These are phyloP conservation scores for Pistacia integerrima DNA, from an alignment of 345 rosid genomes.

Conservation along the genomic window DNA sequence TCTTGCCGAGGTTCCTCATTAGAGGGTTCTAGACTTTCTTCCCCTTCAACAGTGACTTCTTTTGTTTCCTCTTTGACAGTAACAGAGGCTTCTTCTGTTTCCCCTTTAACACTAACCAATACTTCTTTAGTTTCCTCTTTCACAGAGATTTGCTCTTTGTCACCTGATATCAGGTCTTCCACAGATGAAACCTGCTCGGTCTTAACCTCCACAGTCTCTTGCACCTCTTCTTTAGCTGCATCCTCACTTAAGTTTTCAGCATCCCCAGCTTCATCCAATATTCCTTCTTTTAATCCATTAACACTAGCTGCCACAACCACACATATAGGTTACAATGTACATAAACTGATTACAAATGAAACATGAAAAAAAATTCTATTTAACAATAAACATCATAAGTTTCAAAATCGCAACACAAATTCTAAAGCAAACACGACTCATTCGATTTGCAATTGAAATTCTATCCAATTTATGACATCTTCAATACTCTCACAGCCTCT, in stretches of 20 bases:
- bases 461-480: too few species aligned
- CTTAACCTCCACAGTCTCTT: constrained; percentile 29
- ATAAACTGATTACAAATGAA: neutral
- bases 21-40: constrained; percentile 27
- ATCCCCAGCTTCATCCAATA: constrained; percentile 27
- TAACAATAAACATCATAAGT: neutral
- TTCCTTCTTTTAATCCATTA: constrained; percentile 44
- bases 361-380: neutral
- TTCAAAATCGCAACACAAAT: neutral
- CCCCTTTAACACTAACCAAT: neutral
- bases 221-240: constrained; percentile 23
- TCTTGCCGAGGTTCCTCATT: constrained; percentile 21
- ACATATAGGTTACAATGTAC: neutral
- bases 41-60: constrained; percentile 23
- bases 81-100: constrained; percentile 13
- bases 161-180: constrained; percentile 24
- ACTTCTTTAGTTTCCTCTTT: constrained; percentile 30
- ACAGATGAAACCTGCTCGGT: constrained; percentile 19
- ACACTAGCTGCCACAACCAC: constrained; percentile 28
- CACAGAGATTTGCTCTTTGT: constrained; percentile 24
- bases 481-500: neutral
- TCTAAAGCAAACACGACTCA: neutral
- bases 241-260: constrained; percentile 22
- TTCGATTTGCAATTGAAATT: too few species aligned
- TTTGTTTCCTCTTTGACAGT: constrained; percentile 18